phyloP scores from a whole-genome alignment of 495 filamentous ascomycete species.

The Lasiosphaeria miniovina region DNA sequence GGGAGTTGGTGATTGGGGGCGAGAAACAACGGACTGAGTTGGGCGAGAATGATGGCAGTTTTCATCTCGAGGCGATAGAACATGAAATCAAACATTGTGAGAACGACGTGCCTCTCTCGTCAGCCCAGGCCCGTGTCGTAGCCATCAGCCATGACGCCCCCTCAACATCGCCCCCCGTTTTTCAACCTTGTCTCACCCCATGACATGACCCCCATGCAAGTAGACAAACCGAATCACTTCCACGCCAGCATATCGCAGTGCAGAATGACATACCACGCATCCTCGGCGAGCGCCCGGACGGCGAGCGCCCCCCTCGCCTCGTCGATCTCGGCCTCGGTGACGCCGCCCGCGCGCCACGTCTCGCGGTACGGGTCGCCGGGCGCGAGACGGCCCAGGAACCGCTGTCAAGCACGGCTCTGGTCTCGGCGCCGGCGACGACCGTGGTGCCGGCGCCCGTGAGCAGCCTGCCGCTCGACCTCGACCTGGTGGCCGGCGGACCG shows the following conservation, averaged over 20 bases:
- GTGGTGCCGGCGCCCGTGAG: slow-evolving; percentile 28
- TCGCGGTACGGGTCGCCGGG: slow-evolving; percentile 33
- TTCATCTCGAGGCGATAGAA: no score
- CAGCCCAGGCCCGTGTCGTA: no score
- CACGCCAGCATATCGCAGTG: slow-evolving; percentile 41
- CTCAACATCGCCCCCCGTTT: no score
- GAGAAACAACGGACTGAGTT: no score
- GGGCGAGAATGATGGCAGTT: no score
- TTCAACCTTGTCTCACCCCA: not conserved
- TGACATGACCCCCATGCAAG: not conserved
- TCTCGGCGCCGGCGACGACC: slow-evolving; percentile 28
- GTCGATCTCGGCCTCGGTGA: slow-evolving; percentile 36
- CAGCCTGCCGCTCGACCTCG: slow-evolving; percentile 23
- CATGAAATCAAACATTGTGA: no score
- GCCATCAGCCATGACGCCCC: no score
- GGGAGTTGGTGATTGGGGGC: no score
- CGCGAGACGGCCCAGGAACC: slow-evolving; percentile 29
- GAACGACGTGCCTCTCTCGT: no score
- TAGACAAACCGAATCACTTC: slow-evolving; percentile 26
- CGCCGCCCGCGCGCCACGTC: slow-evolving; percentile 38
- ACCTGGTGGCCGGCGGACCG: slow-evolving; percentile 33
- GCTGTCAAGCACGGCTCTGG: slow-evolving; percentile 30
- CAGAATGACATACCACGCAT: slow-evolving; percentile 37
- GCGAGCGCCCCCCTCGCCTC: slow-evolving; percentile 28
- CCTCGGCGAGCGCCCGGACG: slow-evolving; percentile 36